These are phyloP conservation scores for Mycogone perniciosa DNA, from an alignment of 2,329 filamentous ascomycete species.

Conservation along the genomic window DNA sequence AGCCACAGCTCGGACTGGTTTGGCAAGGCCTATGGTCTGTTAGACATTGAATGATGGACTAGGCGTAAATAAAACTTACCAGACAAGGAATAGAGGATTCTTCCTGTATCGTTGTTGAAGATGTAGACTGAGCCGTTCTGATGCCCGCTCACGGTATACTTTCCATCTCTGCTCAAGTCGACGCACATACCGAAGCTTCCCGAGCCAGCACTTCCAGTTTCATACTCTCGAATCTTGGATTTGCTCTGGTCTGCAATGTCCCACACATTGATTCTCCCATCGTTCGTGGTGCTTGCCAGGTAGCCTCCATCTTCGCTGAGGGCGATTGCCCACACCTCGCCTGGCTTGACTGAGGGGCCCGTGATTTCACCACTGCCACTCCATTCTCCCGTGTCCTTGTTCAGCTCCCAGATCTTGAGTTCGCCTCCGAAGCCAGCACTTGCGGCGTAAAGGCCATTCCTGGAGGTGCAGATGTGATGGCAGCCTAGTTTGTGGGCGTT, in stretches of 20 bases:
- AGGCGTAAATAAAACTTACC: constrained; percentile 42
- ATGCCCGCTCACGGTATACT: constrained; percentile 84
- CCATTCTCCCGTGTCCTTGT: constrained; percentile 52
- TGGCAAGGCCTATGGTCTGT: constrained; percentile 60
- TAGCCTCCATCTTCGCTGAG: constrained; percentile 78
- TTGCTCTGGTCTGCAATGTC: constrained; percentile 52
- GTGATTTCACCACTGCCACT: constrained; percentile 35
- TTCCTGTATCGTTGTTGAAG: constrained; percentile 86
- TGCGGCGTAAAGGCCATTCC: constrained; percentile 64
- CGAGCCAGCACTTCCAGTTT: constrained; percentile 63
- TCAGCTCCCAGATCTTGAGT: constrained; percentile 71
- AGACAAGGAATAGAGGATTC: constrained; percentile 77
- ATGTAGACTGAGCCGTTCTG: constrained; percentile 89
- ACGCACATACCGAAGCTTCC: constrained; percentile 88
- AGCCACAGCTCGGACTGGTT: constrained; percentile 75
- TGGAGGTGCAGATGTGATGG: constrained; percentile 74
- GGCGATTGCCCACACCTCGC: constrained; percentile 81
- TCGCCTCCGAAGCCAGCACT: constrained; percentile 88
- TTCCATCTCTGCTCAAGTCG: constrained; percentile 72
- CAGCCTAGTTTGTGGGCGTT: constrained; percentile 82
- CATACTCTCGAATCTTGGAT: constrained; percentile 71
- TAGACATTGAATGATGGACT: neutral
- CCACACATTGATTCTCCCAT: constrained; percentile 88
- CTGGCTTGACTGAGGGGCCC: constrained; percentile 46
- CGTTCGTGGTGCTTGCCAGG: constrained; percentile 79